A percentile compares a stretch with the other conserved stretches of the same genome.
Evolutionary conservation across 1,139 yeast species (phyloP).

Genomic region (Candida dubliniensis): DNA sequence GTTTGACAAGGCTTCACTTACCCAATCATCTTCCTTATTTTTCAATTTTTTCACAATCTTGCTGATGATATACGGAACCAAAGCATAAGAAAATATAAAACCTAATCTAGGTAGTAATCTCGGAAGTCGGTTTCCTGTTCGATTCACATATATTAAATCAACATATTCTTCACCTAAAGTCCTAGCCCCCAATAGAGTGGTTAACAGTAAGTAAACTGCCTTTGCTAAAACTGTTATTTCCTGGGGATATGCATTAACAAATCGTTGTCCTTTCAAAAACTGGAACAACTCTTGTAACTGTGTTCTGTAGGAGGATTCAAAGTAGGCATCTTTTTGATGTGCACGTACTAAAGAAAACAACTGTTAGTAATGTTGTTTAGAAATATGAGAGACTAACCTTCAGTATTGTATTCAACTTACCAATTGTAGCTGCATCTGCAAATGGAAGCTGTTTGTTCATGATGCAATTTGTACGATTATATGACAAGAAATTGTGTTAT

Average conservation of each 20-base stretch:
- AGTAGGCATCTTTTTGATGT: conserved; percentile 81
- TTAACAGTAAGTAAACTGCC: conserved; percentile 61
- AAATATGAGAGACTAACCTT: background rate
- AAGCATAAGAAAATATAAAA: conserved; percentile 54
- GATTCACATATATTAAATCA: conserved; percentile 69
- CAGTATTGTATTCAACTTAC: conserved; percentile 26
- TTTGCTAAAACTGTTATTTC: conserved; percentile 62
- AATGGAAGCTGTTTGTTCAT: conserved; percentile 34
- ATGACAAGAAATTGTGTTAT: too few relatives aligned
- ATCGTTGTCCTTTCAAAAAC: conserved; percentile 63
- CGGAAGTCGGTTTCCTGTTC: conserved; percentile 53
- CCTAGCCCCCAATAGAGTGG: conserved; percentile 73
- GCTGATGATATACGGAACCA: conserved; percentile 54
- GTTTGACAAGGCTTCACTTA: conserved; percentile 22
- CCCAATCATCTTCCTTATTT: conserved; percentile 17
- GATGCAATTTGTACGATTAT: background rate
- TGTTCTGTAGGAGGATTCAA: conserved; percentile 54
- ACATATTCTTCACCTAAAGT: conserved; percentile 95
- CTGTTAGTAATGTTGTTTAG: conserved; percentile 5
- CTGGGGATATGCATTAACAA: conserved; percentile 61
- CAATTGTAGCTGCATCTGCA: conserved; percentile 51
- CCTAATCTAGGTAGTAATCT: conserved; percentile 45
- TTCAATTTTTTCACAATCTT: conserved; percentile 29
- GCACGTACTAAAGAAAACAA: conserved; percentile 55
- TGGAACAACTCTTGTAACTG: conserved; percentile 60